Evolutionary conservation across 345 rosid genomes (phyloP).

Genomic region (Raphanus sativus): DNA sequence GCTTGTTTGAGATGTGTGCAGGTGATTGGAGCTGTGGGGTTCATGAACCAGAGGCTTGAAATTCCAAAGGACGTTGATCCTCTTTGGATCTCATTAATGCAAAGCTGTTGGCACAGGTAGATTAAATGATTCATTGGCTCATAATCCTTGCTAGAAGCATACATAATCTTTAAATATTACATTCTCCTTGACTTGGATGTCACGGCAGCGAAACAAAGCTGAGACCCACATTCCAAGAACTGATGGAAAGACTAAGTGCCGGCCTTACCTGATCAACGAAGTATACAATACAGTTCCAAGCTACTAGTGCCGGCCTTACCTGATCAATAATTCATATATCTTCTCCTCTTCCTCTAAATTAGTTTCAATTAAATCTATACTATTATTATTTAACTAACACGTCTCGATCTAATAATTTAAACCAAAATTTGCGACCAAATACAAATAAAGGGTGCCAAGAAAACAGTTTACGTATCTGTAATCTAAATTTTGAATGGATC

Average conservation of each 20-base stretch:
- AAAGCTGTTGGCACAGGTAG: conserved; percentile 95
- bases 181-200: conserved; percentile 1
- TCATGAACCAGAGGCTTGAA: conserved; percentile 90
- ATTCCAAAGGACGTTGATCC: conserved; percentile 81
- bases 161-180: neutral
- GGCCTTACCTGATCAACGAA: conserved; percentile 78
- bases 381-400: neutral
- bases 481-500: neutral
- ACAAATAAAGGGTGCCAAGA: neutral
- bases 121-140: conserved; percentile 1
- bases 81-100: conserved; percentile 69
- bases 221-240: conserved; percentile 87
- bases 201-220: conserved; percentile 61
- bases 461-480: neutral
- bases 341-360: no score
- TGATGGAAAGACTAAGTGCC: conserved; percentile 71
- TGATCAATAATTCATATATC: conserved; percentile 33
- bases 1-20: conserved; percentile 44
- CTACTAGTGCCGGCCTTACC: conserved; percentile 51
- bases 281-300: conserved; percentile 60
- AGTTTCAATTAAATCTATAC: no score
- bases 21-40: conserved; percentile 98
- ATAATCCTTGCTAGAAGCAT: conserved; percentile 6
- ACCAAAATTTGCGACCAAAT: neutral
- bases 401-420: neutral